Conservation (phyloP, 805 yeast species). For the Pichia ethanolica region DNA sequence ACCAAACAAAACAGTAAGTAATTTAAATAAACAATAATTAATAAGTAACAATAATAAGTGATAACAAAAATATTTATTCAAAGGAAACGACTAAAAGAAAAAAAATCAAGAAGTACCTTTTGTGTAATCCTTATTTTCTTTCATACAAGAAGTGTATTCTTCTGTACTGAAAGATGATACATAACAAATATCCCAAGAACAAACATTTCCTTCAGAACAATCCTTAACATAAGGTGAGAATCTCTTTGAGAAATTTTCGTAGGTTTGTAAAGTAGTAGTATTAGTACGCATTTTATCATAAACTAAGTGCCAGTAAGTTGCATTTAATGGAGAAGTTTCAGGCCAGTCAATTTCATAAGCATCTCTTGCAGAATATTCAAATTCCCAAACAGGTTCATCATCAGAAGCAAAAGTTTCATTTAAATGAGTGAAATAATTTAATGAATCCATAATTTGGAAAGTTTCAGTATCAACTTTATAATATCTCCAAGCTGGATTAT, state of each 20-base stretch:
- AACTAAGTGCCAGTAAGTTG: constrained; percentile 58
- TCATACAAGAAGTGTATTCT: constrained; percentile 18
- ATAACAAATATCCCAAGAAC: constrained; percentile 35
- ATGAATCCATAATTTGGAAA: constrained; percentile 52
- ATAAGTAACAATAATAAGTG: too few relatives aligned
- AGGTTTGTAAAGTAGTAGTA: constrained; percentile 40
- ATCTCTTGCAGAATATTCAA: constrained; percentile 59
- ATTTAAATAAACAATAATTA: too few relatives aligned
- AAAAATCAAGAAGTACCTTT: background rate
- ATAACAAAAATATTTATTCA: too few relatives aligned
- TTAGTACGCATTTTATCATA: constrained; percentile 38
- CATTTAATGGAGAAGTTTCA: constrained; percentile 49
- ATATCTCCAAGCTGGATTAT: constrained; percentile 69
- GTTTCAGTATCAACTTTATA: constrained; percentile 58
- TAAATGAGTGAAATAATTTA: constrained; percentile 51
- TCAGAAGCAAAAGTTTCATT: constrained; percentile 52
- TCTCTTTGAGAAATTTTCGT: constrained; percentile 43
- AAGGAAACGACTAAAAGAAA: too few relatives aligned
- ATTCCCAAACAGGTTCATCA: constrained; percentile 53
- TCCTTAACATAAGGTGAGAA: constrained; percentile 46
- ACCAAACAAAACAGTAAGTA: too few relatives aligned
- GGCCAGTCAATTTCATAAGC: constrained; percentile 57
- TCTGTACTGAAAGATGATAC: constrained; percentile 30
- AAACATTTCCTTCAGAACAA: constrained; percentile 45
- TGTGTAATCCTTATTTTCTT: background rate